Base-by-base conservation (phyloP, 768 basidiomycete species). In the Strobilomyces confusus region DNA sequence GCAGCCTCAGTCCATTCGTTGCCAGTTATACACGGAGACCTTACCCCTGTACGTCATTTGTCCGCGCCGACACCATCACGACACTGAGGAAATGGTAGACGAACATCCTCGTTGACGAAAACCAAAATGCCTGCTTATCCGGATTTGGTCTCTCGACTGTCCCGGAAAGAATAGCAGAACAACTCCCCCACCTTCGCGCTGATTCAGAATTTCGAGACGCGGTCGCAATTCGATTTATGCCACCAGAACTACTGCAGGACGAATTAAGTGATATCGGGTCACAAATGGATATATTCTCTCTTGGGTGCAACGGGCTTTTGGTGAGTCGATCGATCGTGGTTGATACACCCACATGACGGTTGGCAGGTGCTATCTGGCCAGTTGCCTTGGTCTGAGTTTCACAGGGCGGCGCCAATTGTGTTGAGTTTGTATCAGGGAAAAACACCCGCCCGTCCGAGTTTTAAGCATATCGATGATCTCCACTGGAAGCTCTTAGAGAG, bases 51-150 rank as follows among this genome's bases (percentile, higher is more conserved):
- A 59, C 37, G 58, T 48, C 38, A 17, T 12, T 9, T 32, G 11
- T 20, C 11, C 25, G 1, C 23, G 1, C 17, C 6, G 22, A 11
- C 20, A 23, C n/a, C 17, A 9, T 23, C 23, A n/a, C 12, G 25
- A 36, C n/a, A 20, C 36, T 57, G 30, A 58, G n/a, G 3, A 2
- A 3, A 3, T 37, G 20, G 19, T 25, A 59, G 58, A 48, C 52
- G 11, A 59, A 59, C n/a, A 59, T 59, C 41, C 58, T 59, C 37
- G 32, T 59, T 13, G 58, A 59, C 15, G 46, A 44, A 13, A 50
- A 59, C 6, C 20, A 44, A 20, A 48, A 41, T 12, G 58, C 58
- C 0, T 37, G 29, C 19, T 17, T 59, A 23, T 47, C 58, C 20
- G 58, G 58, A 20, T 59, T 59, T 41, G 46, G 58, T 13, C 52